Evolutionary conservation across 75 land plant species (phyloP).

Genomic region (Selaginella tamariscina): DNA sequence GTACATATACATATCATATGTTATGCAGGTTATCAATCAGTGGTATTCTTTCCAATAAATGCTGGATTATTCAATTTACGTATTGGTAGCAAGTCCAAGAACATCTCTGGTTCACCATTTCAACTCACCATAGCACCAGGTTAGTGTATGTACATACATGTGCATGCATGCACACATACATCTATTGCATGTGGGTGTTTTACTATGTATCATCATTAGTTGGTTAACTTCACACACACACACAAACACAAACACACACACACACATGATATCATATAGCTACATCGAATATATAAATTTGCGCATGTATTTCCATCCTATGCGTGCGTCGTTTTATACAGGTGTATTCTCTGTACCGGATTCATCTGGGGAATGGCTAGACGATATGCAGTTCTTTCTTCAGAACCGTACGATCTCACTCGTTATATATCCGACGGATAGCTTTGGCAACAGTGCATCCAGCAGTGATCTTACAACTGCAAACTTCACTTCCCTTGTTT

Average conservation of each 20-base stretch:
- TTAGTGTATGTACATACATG: no score
- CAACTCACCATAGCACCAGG: constrained; percentile 3
- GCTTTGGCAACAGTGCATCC: neutral
- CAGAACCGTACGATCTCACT: neutral
- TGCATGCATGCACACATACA: no score
- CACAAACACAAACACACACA: no score
- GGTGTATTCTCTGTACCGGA: constrained; percentile 8
- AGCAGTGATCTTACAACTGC: neutral
- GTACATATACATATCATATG: no score
- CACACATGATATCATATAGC: no score
- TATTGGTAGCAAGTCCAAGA: neutral
- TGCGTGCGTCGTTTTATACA: neutral
- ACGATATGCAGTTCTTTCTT: constrained; percentile 4
- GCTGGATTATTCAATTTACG: neutral
- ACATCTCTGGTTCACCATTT: neutral
- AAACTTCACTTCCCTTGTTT: neutral
- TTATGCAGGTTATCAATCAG: neutral
- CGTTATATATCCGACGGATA: neutral
- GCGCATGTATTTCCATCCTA: neutral
- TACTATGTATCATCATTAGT: no score
- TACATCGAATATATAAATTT: no score
- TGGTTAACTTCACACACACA: no score
- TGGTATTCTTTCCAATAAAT: neutral
- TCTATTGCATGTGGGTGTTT: no score
- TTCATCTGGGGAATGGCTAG: constrained; percentile 7